phyloP scores from a whole-genome alignment of 805 yeast species.

The Candida qinlingensis region DNA sequence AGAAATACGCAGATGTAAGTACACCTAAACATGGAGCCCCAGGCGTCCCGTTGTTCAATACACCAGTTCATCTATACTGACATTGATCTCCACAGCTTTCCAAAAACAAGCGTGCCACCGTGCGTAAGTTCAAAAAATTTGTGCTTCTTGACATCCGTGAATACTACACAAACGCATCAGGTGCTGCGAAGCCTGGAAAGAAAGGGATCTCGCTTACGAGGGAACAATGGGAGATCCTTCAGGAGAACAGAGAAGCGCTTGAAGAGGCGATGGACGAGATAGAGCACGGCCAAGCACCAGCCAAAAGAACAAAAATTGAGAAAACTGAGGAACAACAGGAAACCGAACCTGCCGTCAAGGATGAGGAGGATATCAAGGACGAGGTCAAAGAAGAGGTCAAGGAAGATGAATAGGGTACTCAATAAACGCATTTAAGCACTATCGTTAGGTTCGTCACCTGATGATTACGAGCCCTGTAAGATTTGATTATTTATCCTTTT shows the following conservation, averaged over 20 bases:
- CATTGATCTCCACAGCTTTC: slow-evolving; percentile 35
- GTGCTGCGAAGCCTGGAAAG: slow-evolving; percentile 72
- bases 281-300: slow-evolving; percentile 21
- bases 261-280: slow-evolving; percentile 43
- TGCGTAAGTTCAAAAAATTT: slow-evolving; percentile 62
- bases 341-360: slow-evolving; percentile 18
- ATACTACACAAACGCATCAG: slow-evolving; percentile 53
- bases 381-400: slow-evolving; percentile 15
- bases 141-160: slow-evolving; percentile 81
- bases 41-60: too few species aligned
- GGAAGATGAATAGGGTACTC: slow-evolving; percentile 23
- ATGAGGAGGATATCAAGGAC: slow-evolving; percentile 27
- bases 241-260: slow-evolving; percentile 42
- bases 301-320: slow-evolving; percentile 22
- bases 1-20: slow-evolving; percentile 9
- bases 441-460: background rate
- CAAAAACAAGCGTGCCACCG: slow-evolving; percentile 63
- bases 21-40: background rate
- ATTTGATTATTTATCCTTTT: too few species aligned
- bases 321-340: slow-evolving; percentile 20
- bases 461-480: background rate
- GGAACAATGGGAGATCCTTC: slow-evolving; percentile 47
- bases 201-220: slow-evolving; percentile 64
- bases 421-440: background rate
- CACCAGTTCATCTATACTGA: slow-evolving; percentile 6